phyloP scores from a whole-genome alignment of 169 alveolate genomes.

The Plasmodium billcollinsi region DNA sequence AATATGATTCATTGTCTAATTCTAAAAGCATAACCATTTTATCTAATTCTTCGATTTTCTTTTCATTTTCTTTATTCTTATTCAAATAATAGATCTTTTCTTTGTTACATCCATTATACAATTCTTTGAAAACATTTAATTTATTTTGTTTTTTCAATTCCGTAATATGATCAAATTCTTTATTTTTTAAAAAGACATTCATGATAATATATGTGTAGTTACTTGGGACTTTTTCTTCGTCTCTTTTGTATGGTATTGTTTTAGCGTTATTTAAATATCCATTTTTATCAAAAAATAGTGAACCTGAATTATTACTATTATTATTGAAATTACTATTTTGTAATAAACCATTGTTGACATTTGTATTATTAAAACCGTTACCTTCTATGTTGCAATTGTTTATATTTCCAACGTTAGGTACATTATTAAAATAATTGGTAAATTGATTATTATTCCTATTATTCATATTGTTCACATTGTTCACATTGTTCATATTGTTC shows the following conservation, averaged over 20 bases:
- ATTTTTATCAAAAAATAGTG: too few relatives aligned
- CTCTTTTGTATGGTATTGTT: slow-evolving; percentile 5
- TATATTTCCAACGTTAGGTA: too few relatives aligned
- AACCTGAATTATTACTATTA: too few relatives aligned
- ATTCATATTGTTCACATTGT: too few relatives aligned
- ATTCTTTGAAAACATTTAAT: slow-evolving; percentile 42
- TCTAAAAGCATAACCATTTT: slow-evolving; percentile 70
- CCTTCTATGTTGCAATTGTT: too few relatives aligned
- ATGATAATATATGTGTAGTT: slow-evolving; percentile 45
- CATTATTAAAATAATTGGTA: too few relatives aligned
- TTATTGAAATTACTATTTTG: too few relatives aligned
- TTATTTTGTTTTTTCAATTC: slow-evolving; percentile 64
- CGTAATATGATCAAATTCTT: slow-evolving; percentile 46
- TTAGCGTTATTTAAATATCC: too few relatives aligned
- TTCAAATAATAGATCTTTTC: slow-evolving; percentile 57
- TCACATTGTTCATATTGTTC: too few relatives aligned
- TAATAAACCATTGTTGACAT: too few relatives aligned
- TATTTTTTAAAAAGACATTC: slow-evolving; percentile 64
- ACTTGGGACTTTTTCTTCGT: slow-evolving; percentile 14
- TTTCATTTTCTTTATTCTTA: slow-evolving; percentile 65
- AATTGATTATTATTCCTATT: too few relatives aligned
- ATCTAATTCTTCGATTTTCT: slow-evolving; percentile 63
- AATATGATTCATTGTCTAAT: slow-evolving; percentile 46
- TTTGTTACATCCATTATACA: slow-evolving; percentile 47
- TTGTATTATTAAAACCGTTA: too few relatives aligned